Evolutionary conservation across 176 grass and related monocot species (phyloP), one percentile per base, ranked within the genome.

Genomic region (Oryza meridionalis): DNA sequence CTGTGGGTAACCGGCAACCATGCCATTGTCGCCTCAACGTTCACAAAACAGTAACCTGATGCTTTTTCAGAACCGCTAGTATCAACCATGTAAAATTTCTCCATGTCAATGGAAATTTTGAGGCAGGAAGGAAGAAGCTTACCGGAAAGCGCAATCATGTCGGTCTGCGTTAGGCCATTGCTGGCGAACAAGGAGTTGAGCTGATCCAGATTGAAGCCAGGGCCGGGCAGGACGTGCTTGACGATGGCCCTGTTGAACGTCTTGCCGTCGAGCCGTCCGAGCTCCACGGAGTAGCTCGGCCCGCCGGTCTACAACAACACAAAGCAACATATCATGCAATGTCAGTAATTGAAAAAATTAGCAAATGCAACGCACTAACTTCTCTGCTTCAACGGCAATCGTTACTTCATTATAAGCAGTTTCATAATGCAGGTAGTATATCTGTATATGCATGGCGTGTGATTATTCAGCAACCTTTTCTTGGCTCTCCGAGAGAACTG

Each of bases 81-180:
- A 19, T 22, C 26, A 49, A 32, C 17, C 21, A 42, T 68, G 64
- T 32, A 47, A n/a, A 13, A 38, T 38, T 17, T 65, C 19, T 47
- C 8, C 9, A 12, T 38, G 29, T 37, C 12, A 40, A 11, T 13
- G 46, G 7, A 70, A 14, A 29, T 49, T 7, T 62, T 65, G 4
- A 66, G 45, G 65, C 16, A 49, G 33, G 38, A 24, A 14, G 13
- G 16, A n/a, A 26, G 40, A 4, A n/a, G 3, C 5, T 49, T 15
- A 94, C 90, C 93, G 31, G 93, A 92, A 0, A 95, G 85, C 0
- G 93, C 93, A 37, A 95, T 92, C 93, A 95, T 95, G 81, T 95
- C 93, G 12, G 80, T 90, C 86, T 95, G 93, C 0, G 93, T 84
- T 69, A 95, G 88, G 2, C 93, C 93, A 32, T 95, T 95, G 76